Evolutionary conservation across 83 land plant species (phyloP), one percentile per base, ranked within the genome.

Genomic region (Picea abies): DNA sequence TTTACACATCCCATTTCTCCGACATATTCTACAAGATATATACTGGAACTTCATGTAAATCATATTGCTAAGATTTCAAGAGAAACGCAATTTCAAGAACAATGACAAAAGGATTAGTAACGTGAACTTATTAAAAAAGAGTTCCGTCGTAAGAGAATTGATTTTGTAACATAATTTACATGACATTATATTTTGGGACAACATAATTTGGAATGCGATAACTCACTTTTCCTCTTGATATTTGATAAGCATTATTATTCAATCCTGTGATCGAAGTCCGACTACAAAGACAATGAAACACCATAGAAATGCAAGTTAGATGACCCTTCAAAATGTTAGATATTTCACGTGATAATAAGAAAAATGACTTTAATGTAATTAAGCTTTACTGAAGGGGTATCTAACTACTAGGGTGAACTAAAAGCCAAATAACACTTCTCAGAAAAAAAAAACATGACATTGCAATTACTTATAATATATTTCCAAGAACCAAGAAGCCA

Each of bases 181-280:
- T 0, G 29, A 83, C n/a, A 80, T n/a, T 39, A 80, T 9, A 52
- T 52, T 52, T 52, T 11, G 56, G 10, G 52, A 49, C 41, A 41
- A 41, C 56, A 52, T 10, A 1, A 52, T 52, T 52, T 52, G 14
- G 14, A 52, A 52, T 52, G 14, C 23, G 14, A 60, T 56, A 14
- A 76, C 86, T 83, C 87, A 97, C 99, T 83, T 67, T 88, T 82
- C 96, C 99, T 80, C 99, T 90, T 71, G 97, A 23, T 60, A 97
- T 93, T 84, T 97, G 99, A 81, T 94, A 93, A 20, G 91, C 94
- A 87, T 97, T 97, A 88, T 97, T 97, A 87, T 97, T 97, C 86
- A 97, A 85, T 63, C 99, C 99, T 15, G 98, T 97, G 14, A 97
- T 79, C 10, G 86, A 90, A 68, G 94, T 88, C 2, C 92, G 90